Conservation (phyloP, 805 yeast species). For the Tanozyma kutaoensis region DNA sequence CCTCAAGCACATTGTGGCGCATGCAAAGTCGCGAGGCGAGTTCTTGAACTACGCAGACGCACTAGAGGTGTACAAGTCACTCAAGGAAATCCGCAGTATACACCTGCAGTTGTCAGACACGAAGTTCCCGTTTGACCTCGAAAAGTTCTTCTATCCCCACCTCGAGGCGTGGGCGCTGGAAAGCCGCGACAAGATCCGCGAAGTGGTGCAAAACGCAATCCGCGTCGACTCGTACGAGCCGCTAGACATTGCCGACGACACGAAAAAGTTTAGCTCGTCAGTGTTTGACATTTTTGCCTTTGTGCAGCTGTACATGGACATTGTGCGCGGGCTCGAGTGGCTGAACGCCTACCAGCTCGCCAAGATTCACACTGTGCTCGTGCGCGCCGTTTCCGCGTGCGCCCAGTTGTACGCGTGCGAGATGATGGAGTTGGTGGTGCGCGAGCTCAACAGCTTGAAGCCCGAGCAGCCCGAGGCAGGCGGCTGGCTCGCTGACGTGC, state of each 20-base stretch:
- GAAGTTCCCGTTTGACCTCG: slow-evolving; percentile 40
- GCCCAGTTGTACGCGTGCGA: slow-evolving; percentile 35
- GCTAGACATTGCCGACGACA: slow-evolving; percentile 26
- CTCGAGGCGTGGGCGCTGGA: slow-evolving; percentile 25
- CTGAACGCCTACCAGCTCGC: slow-evolving; percentile 48
- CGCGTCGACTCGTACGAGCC: slow-evolving; percentile 45
- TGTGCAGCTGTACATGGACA: slow-evolving; percentile 40
- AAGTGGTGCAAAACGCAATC: slow-evolving; percentile 42
- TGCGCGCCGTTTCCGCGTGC: slow-evolving; percentile 52
- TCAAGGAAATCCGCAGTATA: slow-evolving; percentile 38
- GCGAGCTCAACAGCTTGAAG: slow-evolving; percentile 17
- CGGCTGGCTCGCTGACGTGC: slow-evolving; percentile 39
- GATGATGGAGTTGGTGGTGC: slow-evolving; percentile 21
- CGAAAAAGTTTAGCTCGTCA: slow-evolving; percentile 40
- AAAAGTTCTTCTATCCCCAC: slow-evolving; percentile 34
- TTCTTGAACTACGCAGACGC: slow-evolving; percentile 40
- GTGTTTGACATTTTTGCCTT: slow-evolving; percentile 56
- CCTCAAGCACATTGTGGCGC: slow-evolving; percentile 34
- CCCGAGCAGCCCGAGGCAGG: slow-evolving; percentile 1
- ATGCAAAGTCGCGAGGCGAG: slow-evolving; percentile 16
- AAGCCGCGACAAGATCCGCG: slow-evolving; percentile 31
- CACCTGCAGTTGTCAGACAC: slow-evolving; percentile 31
- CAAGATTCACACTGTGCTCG: slow-evolving; percentile 41
- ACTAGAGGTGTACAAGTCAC: slow-evolving; percentile 37
- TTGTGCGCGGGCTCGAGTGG: slow-evolving; percentile 60